Conservation (phyloP, 2,329 filamentous ascomycete species). For the Bipolaris sorokiniana region DNA sequence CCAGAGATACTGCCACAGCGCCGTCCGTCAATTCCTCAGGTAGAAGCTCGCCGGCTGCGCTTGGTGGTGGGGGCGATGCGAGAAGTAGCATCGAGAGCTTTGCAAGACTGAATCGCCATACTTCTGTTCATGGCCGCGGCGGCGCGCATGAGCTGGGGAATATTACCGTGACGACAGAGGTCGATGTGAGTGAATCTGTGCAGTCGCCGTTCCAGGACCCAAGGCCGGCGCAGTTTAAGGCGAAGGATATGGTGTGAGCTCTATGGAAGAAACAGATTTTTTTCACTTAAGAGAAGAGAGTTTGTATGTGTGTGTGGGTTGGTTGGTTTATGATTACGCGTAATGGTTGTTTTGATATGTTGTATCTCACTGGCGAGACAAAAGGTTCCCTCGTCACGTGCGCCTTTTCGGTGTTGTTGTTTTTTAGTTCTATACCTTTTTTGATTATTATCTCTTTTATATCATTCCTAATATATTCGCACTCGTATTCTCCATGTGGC, state of each 20-base stretch:
- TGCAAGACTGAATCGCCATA: not conserved
- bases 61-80: not conserved
- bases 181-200: conserved; percentile 18
- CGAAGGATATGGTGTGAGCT: conserved; percentile 7
- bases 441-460: no score
- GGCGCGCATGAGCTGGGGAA: conserved; percentile 1
- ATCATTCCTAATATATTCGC: no score
- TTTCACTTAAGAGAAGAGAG: no score
- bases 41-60: conserved; percentile 7
- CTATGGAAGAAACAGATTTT: no score
- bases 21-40: conserved; percentile 5
- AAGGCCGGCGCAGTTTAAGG: not conserved
- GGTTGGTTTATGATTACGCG: not conserved
- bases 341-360: not conserved
- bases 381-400: not conserved
- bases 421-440: not conserved
- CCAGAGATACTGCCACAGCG: not conserved
- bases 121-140: not conserved
- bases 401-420: not conserved
- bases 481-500: no score
- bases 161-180: conserved; percentile 21
- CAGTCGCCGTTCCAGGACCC: not conserved
- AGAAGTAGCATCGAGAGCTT: conserved; percentile 14
- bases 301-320: not conserved
- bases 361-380: no score